These are phyloP conservation scores for Cicer yamashitae DNA, from an alignment of 306 rosid species.

Conservation along the genomic window DNA sequence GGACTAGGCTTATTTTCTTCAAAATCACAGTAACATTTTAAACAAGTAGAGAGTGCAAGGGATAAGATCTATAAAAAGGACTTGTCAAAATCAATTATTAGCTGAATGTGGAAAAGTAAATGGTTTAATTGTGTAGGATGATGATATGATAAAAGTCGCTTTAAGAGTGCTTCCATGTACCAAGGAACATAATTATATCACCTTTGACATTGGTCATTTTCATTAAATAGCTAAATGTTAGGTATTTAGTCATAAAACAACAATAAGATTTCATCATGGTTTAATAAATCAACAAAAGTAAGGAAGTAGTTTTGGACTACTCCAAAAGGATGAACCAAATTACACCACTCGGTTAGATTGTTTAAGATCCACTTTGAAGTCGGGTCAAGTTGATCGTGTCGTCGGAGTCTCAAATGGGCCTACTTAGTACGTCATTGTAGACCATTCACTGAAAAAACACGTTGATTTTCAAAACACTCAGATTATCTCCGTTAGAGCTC, in stretches of 20 bases:
- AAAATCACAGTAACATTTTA: constrained; percentile 34
- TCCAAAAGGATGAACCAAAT: background rate
- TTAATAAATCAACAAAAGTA: constrained; percentile 44
- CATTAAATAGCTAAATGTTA: constrained; percentile 43
- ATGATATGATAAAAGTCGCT: constrained; percentile 25
- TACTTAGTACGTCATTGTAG: no score
- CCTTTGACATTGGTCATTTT: constrained; percentile 40
- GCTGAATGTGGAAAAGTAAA: constrained; percentile 30
- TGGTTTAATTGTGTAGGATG: constrained; percentile 11
- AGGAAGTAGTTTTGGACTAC: constrained; percentile 9
- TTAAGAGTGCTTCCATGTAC: constrained; percentile 31
- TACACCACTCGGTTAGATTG: background rate
- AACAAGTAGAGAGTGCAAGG: constrained; percentile 22
- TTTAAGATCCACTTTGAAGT: background rate
- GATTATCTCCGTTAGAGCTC: background rate
- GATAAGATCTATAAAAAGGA: constrained; percentile 3
- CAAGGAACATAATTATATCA: constrained; percentile 33
- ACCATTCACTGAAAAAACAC: background rate
- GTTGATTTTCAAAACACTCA: background rate
- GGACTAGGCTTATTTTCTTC: background rate
- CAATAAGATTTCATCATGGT: constrained; percentile 40
- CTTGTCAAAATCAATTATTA: constrained; percentile 35
- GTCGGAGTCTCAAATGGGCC: background rate
- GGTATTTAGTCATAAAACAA: constrained; percentile 38
- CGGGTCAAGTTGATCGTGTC: background rate